These are phyloP conservation scores for Aspergillus neotritici DNA, from an alignment of 2,329 filamentous ascomycete species.

Conservation along the genomic window DNA sequence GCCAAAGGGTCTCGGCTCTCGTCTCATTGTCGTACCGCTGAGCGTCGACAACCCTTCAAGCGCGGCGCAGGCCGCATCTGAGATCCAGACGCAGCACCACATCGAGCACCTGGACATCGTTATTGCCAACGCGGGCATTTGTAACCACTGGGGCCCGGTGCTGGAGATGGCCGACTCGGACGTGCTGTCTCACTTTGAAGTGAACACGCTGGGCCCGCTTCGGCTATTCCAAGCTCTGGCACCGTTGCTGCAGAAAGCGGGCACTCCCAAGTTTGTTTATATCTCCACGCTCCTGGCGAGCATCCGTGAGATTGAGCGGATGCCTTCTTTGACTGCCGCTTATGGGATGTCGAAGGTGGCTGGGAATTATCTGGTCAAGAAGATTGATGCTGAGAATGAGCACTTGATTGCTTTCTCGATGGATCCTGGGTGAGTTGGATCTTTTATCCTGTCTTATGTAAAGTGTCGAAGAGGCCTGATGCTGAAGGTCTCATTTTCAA, in stretches of 20 bases:
- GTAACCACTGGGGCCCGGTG: constrained; percentile 27
- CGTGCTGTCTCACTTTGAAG: constrained; percentile 34
- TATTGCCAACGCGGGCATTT: constrained; percentile 45
- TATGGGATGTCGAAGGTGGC: constrained; percentile 23
- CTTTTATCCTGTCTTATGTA: too few relatives aligned
- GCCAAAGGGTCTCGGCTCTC: neutral
- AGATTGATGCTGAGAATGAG: constrained; percentile 18
- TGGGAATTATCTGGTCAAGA: constrained; percentile 17
- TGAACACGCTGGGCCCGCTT: constrained; percentile 37
- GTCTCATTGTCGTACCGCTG: constrained; percentile 2
- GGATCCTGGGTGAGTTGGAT: constrained; percentile 28
- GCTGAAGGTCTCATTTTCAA: neutral
- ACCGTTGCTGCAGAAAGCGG: constrained; percentile 27
- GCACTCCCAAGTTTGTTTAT: constrained; percentile 28
- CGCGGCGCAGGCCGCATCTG: neutral
- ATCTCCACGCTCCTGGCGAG: constrained; percentile 35
- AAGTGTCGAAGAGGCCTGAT: too few relatives aligned
- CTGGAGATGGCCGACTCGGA: constrained; percentile 32
- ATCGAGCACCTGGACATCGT: constrained; percentile 10
- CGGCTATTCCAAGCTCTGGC: constrained; percentile 31
- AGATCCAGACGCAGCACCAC: constrained; percentile 4
- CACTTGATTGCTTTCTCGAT: constrained; percentile 21
- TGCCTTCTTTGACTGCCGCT: constrained; percentile 9
- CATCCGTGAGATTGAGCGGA: constrained; percentile 25
- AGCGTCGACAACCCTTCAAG: neutral